Evolutionary conservation across 805 yeast genomes (phyloP).

Genomic region (Barnettozyma botsteinii): DNA sequence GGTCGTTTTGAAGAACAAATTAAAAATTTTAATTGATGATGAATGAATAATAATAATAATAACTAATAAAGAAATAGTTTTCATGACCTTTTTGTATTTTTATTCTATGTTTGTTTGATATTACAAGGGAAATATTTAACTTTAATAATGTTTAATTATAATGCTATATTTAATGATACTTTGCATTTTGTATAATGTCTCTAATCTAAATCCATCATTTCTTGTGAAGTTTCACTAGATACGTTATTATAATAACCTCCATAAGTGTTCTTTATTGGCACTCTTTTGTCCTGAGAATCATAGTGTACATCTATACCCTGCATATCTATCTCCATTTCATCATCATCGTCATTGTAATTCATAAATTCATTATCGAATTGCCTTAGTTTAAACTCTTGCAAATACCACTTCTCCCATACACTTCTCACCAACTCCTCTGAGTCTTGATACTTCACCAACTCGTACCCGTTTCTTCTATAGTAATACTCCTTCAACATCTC

Average conservation of each 20-base stretch:
- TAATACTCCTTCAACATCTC: constrained; percentile 5
- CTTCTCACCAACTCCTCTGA: not conserved
- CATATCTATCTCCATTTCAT: not conserved
- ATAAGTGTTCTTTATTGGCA: constrained; percentile 4
- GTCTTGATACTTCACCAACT: constrained; percentile 1
- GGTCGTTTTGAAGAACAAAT: constrained; percentile 29
- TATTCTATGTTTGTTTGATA: too few species aligned
- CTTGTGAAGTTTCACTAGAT: constrained; percentile 12
- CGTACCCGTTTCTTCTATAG: constrained; percentile 5
- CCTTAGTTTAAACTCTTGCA: constrained; percentile 11
- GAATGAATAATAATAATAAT: constrained; percentile 9
- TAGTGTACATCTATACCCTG: not conserved
- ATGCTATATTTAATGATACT: not conserved
- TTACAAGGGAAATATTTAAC: not conserved
- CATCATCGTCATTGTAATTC: constrained; percentile 5
- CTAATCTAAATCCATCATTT: constrained; percentile 20
- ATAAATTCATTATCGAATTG: constrained; percentile 12
- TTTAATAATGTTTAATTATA: constrained; percentile 1
- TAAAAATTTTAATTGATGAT: constrained; percentile 34
- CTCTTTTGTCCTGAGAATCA: not conserved
- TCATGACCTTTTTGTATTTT: too few species aligned
- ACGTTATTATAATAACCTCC: constrained; percentile 8
- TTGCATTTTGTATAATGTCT: not conserved
- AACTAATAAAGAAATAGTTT: too few species aligned
- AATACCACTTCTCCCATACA: constrained; percentile 29